These are phyloP conservation scores for Talaromyces sp. DNA, from an alignment of 2,329 filamentous ascomycete genomes.

Conservation along the genomic window DNA sequence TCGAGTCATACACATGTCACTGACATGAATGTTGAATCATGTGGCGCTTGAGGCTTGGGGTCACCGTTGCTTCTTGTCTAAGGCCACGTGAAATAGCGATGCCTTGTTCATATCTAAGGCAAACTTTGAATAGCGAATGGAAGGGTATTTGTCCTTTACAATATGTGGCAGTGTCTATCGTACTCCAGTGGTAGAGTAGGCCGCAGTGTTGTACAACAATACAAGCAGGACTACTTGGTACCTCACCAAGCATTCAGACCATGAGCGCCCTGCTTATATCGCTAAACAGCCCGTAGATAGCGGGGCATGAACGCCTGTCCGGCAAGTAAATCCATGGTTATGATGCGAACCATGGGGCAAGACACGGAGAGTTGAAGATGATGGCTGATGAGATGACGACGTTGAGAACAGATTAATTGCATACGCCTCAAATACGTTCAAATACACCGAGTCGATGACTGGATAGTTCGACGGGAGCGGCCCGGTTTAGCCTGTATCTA, in stretches of 20 bases:
- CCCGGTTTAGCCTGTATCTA: neutral
- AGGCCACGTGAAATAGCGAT: slow-evolving; percentile 3
- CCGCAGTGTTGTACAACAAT: neutral
- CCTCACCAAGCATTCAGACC: neutral
- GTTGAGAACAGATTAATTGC: neutral
- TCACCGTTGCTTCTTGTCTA: neutral
- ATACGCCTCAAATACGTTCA: neutral
- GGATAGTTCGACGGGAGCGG: slow-evolving; percentile 14
- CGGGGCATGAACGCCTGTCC: neutral
- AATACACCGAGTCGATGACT: neutral
- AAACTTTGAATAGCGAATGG: neutral
- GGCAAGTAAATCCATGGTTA: neutral
- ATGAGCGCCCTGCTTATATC: no score
- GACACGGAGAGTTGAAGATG: neutral
- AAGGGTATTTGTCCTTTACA: neutral
- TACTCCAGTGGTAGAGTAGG: neutral
- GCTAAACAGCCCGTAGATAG: neutral
- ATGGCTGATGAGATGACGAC: neutral
- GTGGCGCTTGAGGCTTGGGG: neutral
- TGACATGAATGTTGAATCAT: neutral
- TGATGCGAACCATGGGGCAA: neutral
- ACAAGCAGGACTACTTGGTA: neutral
- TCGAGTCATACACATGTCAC: neutral
- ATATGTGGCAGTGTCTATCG: neutral
- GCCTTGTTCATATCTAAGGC: neutral